Conservation (phyloP, 352 stramenopile species). For the Chrysophaeum taylorii region DNA sequence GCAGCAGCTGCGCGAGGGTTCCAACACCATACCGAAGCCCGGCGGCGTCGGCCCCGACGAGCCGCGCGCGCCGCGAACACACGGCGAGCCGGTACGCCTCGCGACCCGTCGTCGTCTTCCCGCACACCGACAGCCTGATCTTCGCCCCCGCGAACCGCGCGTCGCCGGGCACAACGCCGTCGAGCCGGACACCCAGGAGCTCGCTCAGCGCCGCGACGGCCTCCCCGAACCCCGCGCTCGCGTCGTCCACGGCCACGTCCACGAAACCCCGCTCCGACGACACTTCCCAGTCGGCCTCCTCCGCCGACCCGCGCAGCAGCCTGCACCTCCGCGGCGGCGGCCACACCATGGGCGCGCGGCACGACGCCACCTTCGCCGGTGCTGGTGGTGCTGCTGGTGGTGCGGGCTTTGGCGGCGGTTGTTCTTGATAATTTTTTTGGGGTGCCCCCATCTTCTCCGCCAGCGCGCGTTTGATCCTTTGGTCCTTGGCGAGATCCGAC, state of each 20-base stretch:
- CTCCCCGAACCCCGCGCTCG: too few relatives aligned
- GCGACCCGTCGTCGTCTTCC: not conserved
- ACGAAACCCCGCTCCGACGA: too few relatives aligned
- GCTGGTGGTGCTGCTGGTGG: not conserved
- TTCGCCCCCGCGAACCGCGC: too few relatives aligned
- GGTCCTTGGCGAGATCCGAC: not conserved
- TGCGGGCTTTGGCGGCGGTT: not conserved
- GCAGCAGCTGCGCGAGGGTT: constrained; percentile 1
- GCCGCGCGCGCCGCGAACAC: not conserved
- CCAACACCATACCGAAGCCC: not conserved
- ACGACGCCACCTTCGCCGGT: not conserved
- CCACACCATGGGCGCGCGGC: constrained; percentile 2
- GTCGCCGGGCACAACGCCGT: too few relatives aligned
- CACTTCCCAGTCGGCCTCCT: too few relatives aligned
- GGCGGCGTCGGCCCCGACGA: not conserved
- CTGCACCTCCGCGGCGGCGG: constrained; percentile 12
- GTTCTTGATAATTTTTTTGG: too few relatives aligned
- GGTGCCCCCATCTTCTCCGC: too few relatives aligned
- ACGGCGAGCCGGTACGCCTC: not conserved
- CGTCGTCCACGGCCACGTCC: too few relatives aligned
- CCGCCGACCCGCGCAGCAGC: not conserved
- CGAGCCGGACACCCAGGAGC: too few relatives aligned
- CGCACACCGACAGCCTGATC: not conserved
- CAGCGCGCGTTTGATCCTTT: too few relatives aligned
- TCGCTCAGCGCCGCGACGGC: too few relatives aligned